A percentile compares a stretch with the other conserved stretches of the same genome.
phyloP scores from a whole-genome alignment of 106 monocot species.

The Dendrobium nobile region DNA sequence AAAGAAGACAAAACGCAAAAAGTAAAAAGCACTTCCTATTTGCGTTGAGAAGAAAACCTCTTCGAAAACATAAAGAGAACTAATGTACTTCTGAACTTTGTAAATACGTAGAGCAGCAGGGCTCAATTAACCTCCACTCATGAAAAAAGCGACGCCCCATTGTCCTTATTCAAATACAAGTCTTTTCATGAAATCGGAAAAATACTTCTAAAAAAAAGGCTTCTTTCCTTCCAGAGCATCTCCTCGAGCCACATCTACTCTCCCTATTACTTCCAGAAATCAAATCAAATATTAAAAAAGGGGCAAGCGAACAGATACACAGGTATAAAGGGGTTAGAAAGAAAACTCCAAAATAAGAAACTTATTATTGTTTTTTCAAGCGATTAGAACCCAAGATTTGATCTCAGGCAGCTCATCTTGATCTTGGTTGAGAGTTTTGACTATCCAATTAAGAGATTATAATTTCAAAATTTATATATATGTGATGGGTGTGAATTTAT shows the following conservation, averaged over 20 bases:
- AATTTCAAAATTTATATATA: too few relatives aligned
- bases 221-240: neutral
- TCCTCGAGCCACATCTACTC: neutral
- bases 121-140: neutral
- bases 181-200: neutral
- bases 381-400: neutral
- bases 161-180: neutral
- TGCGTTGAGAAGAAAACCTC: too few relatives aligned
- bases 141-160: neutral
- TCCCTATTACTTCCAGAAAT: neutral
- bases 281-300: neutral
- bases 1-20: too few relatives aligned
- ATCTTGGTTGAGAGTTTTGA: too few relatives aligned
- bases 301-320: neutral
- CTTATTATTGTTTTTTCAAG: neutral
- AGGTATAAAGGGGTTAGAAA: neutral
- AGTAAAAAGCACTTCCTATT: too few relatives aligned
- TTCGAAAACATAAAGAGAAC: neutral
- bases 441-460: too few relatives aligned
- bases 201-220: neutral
- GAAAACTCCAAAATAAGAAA: neutral
- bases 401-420: too few relatives aligned
- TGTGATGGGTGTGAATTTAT: too few relatives aligned
- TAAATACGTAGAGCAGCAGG: neutral
- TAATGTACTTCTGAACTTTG: neutral